Evolutionary conservation across 345 rosid species (phyloP).

Genomic region (Lenwebbia sp.): DNA sequence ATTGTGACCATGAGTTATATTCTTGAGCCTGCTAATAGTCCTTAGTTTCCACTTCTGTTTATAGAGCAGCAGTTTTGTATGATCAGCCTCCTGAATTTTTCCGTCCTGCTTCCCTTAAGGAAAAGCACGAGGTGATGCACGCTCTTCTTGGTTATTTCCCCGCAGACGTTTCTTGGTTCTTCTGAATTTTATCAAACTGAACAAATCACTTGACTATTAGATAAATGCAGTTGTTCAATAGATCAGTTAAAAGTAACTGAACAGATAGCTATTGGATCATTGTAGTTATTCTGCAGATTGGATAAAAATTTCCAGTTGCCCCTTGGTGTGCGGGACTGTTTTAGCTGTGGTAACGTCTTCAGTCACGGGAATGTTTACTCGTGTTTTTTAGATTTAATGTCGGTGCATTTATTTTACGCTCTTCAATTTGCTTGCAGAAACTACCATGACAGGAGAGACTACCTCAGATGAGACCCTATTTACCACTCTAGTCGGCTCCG

Average conservation of each 20-base stretch:
- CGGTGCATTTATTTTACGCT: neutral
- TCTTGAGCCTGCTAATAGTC: neutral
- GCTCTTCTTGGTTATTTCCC: neutral
- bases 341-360: conserved; percentile 41
- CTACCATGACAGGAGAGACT: conserved; percentile 14
- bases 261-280: conserved; percentile 6
- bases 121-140: conserved; percentile 64
- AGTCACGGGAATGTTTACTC: neutral
- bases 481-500: conserved; percentile 27
- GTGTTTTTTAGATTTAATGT: neutral
- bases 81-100: conserved; percentile 98
- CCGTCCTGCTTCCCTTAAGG: conserved; percentile 57
- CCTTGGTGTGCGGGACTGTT: conserved; percentile 45
- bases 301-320: conserved; percentile 41
- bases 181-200: neutral
- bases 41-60: conserved; percentile 1
- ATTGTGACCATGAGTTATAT: neutral
- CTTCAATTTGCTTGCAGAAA: conserved; percentile 3
- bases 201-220: neutral
- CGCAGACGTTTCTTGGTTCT: neutral
- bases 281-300: conserved; percentile 80
- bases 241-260: neutral
- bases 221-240: neutral
- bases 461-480: conserved; percentile 46
- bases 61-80: conserved; percentile 73